phyloP scores from a whole-genome alignment of 2,329 filamentous ascomycete genomes.

The Paraconiothyrium sp. region DNA sequence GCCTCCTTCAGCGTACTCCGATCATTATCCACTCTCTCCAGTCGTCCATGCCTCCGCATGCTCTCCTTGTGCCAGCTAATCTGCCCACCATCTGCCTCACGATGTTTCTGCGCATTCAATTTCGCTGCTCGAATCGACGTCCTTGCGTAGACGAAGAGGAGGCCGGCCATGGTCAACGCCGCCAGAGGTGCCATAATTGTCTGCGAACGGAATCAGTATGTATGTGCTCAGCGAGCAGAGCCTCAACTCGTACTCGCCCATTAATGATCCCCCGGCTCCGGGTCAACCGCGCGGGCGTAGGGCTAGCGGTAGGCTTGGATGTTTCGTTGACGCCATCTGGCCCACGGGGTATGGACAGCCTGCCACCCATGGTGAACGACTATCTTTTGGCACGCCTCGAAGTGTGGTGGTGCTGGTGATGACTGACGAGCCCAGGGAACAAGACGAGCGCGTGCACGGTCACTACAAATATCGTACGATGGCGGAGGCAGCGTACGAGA shows the following conservation, averaged over 20 bases:
- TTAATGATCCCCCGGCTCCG: slow-evolving; percentile 47
- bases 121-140: slow-evolving; percentile 74
- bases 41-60: slow-evolving; percentile 61
- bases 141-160: slow-evolving; percentile 70
- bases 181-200: slow-evolving; percentile 68
- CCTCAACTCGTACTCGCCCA: slow-evolving; percentile 37
- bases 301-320: slow-evolving; percentile 47
- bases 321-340: slow-evolving; percentile 55
- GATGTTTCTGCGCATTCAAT: slow-evolving; percentile 68
- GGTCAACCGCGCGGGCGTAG: slow-evolving; percentile 41
- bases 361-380: slow-evolving; percentile 53
- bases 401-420: neutral
- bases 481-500: neutral
- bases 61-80: slow-evolving; percentile 65
- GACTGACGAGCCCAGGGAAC: neutral
- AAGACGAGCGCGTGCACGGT: neutral
- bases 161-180: slow-evolving; percentile 68
- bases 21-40: slow-evolving; percentile 56
- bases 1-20: slow-evolving; percentile 44
- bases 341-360: slow-evolving; percentile 56
- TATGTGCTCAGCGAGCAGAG: neutral
- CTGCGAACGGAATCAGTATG: slow-evolving; percentile 40
- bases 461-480: neutral
- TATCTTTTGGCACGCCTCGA: neutral
- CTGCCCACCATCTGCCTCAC: slow-evolving; percentile 66